Evolutionary conservation across 352 stramenopile species (phyloP), one percentile per base, ranked within the genome.

Genomic region (Phytophthora cactorum): DNA sequence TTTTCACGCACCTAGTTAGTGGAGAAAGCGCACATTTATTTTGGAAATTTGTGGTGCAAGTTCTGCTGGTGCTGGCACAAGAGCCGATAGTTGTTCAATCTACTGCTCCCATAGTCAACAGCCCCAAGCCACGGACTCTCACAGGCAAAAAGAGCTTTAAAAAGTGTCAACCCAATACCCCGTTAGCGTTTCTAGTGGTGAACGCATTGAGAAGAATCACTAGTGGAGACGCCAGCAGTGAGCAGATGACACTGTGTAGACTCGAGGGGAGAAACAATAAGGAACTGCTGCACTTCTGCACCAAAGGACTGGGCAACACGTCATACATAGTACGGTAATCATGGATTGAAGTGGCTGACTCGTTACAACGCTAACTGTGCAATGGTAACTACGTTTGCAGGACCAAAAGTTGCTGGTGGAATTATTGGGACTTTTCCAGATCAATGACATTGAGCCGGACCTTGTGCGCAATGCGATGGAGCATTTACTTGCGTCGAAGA

Each of bases 321-420:
- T 49, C 29, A 0, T 9, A 29, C 32, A 50, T 78, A 54, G 55
- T 77, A 71, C 41, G 28, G 5, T 11, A 45, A 32, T 43, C 4
- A 43, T 17, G 4, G 25, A 25, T 34, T 34, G 2, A n/a, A 36
- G 45, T n/a, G 31, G 9, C 8, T 52, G 5, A 27, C 47, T 41
- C 47, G 5, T 27, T 14, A 8, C n/a, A 58, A 32, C 11, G 52
- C 34, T 58, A 29, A 58, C 17, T 45, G 17, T 44, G n/a, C 15
- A 41, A 8, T 45, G 5, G 22, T 47, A 25, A 25, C 27, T 39
- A 29, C 39, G 12, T 4, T 52, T 45, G 17, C 41, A 85, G 79
- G 81, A 92, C 25, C 64, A 57, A 2, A 92, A 90, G 22, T 60
- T 92, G 34, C 41, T 92, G 2, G 79, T 88, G 12, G 83, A 89